Percentiles rank a stretch among this genome's conserved stretches.
These are phyloP conservation scores for Pseudogymnoascus destructans DNA, from an alignment of 2,329 filamentous ascomycete genomes.

Conservation along the genomic window DNA sequence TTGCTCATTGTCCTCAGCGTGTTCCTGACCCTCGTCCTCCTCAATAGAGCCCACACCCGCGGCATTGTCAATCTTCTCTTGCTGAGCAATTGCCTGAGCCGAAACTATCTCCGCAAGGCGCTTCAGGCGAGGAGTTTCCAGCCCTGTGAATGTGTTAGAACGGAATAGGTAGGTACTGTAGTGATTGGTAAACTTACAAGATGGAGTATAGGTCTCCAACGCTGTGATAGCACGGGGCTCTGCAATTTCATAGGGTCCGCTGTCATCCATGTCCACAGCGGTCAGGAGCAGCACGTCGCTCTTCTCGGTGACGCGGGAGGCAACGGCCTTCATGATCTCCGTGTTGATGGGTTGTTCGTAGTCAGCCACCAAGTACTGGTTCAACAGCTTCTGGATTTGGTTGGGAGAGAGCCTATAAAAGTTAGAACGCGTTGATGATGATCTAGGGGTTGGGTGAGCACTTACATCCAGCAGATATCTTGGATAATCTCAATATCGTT, in stretches of 20 bases:
- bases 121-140: conserved; percentile 91
- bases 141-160: conserved; percentile 44
- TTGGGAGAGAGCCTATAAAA: conserved; percentile 74
- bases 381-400: conserved; percentile 96
- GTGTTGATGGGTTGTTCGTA: conserved; percentile 99
- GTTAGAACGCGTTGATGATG: not conserved
- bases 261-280: conserved; percentile 98
- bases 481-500: conserved; percentile 99
- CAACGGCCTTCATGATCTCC: conserved; percentile 99
- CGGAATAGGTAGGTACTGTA: not conserved
- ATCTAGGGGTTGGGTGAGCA: conserved; percentile 18
- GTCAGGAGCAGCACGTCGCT: conserved; percentile 87
- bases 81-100: conserved; percentile 88
- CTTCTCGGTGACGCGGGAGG: conserved; percentile 94
- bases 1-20: not conserved
- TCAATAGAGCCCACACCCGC: conserved; percentile 23
- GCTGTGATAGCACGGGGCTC: conserved; percentile 93
- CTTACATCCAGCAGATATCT: conserved; percentile 99
- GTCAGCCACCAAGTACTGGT: conserved; percentile 96
- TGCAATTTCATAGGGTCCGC: conserved; percentile 94
- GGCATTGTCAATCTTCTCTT: conserved; percentile 58
- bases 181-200: conserved; percentile 50
- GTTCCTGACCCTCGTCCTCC: conserved; percentile 29
- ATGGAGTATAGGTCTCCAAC: conserved; percentile 94
- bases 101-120: conserved; percentile 96